Percentiles rank a stretch among this genome's conserved stretches.
Conservation (phyloP, 2,329 filamentous ascomycete species). For the Cephalotrichum gorgonifer region DNA sequence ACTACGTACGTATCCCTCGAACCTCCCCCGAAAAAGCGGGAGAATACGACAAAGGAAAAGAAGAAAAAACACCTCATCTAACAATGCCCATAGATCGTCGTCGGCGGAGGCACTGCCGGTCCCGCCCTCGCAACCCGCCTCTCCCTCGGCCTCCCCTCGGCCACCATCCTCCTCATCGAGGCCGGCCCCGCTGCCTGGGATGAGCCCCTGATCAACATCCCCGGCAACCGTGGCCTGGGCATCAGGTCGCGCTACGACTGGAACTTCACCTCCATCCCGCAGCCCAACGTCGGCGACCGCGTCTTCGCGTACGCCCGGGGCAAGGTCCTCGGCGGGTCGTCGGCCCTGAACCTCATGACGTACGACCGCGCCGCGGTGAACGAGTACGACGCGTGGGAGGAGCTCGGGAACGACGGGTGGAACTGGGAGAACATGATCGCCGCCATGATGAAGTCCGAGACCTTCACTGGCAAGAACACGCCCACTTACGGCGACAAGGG, state of each 20-base stretch:
- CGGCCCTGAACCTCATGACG: slow-evolving; percentile 32
- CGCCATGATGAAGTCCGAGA: slow-evolving; percentile 18
- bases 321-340: slow-evolving; percentile 37
- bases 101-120: slow-evolving; percentile 23
- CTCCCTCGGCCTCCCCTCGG: slow-evolving; percentile 17
- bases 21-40: not conserved
- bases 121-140: slow-evolving; percentile 20
- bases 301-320: slow-evolving; percentile 31
- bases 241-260: slow-evolving; percentile 23
- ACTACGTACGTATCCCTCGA: slow-evolving; percentile 13
- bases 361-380: slow-evolving; percentile 28
- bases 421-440: slow-evolving; percentile 23
- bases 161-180: slow-evolving; percentile 19
- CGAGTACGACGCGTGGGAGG: no score
- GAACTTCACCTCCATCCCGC: slow-evolving; percentile 31
- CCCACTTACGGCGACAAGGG: slow-evolving; percentile 10
- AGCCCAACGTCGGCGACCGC: slow-evolving; percentile 26
- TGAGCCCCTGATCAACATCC: slow-evolving; percentile 20
- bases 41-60: not conserved
- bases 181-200: slow-evolving; percentile 17
- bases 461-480: slow-evolving; percentile 14
- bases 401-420: slow-evolving; percentile 25
- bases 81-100: slow-evolving; percentile 13
- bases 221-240: slow-evolving; percentile 18
- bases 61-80: not conserved